A percentile compares a stretch with the other conserved stretches of the same genome.
Evolutionary conservation across 1,284 basidiomycete species (phyloP).

Genomic region (Apiotrichum veenhuisii): DNA sequence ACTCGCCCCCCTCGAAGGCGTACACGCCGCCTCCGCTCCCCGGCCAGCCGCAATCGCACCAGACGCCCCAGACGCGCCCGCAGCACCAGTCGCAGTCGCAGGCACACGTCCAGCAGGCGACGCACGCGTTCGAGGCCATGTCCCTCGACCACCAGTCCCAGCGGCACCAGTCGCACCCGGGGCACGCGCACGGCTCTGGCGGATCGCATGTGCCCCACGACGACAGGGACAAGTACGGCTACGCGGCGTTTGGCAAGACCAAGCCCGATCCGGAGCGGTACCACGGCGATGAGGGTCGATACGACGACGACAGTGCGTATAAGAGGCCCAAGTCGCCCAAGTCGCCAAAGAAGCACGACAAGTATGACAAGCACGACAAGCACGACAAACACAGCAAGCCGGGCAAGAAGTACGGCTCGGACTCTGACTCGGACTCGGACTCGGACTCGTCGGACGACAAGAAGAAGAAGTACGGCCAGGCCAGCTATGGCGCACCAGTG

Average conservation of each 20-base stretch:
- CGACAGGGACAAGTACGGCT: neutral
- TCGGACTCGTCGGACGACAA: neutral
- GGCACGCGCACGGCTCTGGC: too few species aligned
- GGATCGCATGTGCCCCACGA: too few species aligned
- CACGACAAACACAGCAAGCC: neutral
- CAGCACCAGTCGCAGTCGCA: neutral
- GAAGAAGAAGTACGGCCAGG: too few species aligned
- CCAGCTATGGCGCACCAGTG: too few species aligned
- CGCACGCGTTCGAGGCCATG: neutral
- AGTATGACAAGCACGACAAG: neutral
- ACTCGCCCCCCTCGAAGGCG: neutral
- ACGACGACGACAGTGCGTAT: neutral
- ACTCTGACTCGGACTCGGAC: neutral
- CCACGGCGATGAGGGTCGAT: neutral
- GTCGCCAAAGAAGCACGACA: neutral
- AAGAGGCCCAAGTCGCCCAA: neutral
- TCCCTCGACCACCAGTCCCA: neutral
- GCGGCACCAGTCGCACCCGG: neutral
- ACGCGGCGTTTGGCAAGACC: neutral
- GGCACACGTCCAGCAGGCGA: neutral
- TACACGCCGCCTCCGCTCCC: too few species aligned
- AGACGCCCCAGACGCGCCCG: too few species aligned
- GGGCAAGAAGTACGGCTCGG: neutral
- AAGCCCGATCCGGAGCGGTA: neutral
- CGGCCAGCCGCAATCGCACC: too few species aligned